These are phyloP conservation scores for Lactuca saligna DNA, from an alignment of 129 eudicot genomes.

Conservation along the genomic window DNA sequence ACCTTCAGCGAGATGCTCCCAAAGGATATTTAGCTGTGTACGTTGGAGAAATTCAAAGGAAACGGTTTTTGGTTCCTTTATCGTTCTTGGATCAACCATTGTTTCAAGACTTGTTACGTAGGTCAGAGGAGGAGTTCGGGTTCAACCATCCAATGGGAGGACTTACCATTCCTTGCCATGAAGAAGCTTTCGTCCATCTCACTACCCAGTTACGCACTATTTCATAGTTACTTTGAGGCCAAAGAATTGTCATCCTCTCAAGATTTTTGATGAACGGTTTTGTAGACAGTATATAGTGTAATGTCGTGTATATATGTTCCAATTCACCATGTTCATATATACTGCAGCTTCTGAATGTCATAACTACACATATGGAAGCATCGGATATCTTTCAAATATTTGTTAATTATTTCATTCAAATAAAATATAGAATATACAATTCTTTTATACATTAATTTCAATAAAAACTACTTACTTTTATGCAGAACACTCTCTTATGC, in stretches of 20 bases:
- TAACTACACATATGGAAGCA: too few relatives aligned
- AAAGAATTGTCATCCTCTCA: background rate
- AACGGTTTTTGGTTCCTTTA: conserved; percentile 40
- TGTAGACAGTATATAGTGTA: too few relatives aligned
- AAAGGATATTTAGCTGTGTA: conserved; percentile 55
- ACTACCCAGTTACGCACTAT: conserved; percentile 14
- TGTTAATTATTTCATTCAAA: too few relatives aligned
- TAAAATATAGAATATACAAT: too few relatives aligned
- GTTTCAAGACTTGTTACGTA: conserved; percentile 44
- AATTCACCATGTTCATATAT: too few relatives aligned
- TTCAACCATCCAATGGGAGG: conserved; percentile 54
- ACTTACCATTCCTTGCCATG: conserved; percentile 49
- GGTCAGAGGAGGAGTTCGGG: conserved; percentile 50
- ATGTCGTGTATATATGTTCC: too few relatives aligned
- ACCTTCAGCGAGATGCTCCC: conserved; percentile 24
- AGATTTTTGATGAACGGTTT: too few relatives aligned
- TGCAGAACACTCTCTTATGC: too few relatives aligned
- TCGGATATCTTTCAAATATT: too few relatives aligned
- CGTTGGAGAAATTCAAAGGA: conserved; percentile 40
- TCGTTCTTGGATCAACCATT: conserved; percentile 42
- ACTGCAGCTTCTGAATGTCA: too few relatives aligned
- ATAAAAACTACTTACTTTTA: too few relatives aligned
- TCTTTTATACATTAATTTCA: too few relatives aligned
- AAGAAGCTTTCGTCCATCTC: conserved; percentile 37
- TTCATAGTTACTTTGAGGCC: conserved; percentile 9